These are phyloP conservation scores for Theileria sp. DNA, from an alignment of 169 alveolate species.

Conservation along the genomic window DNA sequence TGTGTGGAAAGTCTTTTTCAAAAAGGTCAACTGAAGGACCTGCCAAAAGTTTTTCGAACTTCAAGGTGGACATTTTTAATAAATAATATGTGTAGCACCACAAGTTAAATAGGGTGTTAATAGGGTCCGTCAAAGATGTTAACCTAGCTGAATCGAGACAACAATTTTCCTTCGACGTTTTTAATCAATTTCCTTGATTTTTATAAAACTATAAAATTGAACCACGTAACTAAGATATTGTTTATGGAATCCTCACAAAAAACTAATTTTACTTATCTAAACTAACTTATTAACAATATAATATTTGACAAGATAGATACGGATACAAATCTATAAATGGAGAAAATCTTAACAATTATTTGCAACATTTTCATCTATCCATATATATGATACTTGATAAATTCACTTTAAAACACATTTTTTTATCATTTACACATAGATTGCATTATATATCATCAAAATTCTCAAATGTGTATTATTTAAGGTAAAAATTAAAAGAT, in stretches of 20 bases:
- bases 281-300: background rate
- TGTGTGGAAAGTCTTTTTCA: constrained; percentile 57
- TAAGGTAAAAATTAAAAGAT: too few relatives aligned
- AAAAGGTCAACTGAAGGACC: constrained; percentile 59
- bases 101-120: constrained; percentile 12
- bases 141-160: background rate
- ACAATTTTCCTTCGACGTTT: background rate
- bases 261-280: background rate
- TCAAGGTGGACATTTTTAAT: constrained; percentile 57
- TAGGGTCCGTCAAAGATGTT: background rate
- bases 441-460: too few relatives aligned
- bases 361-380: background rate
- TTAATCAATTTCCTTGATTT: background rate
- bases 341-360: background rate
- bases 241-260: background rate
- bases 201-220: background rate
- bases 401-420: background rate
- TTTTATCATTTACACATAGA: background rate
- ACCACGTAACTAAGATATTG: background rate
- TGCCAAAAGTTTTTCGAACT: constrained; percentile 54
- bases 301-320: background rate
- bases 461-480: background rate
- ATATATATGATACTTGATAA: background rate
- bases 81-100: constrained; percentile 24
- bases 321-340: background rate